These are phyloP conservation scores for Eleusine indica DNA, from an alignment of 176 grass and related monocot genomes.

Conservation along the genomic window DNA sequence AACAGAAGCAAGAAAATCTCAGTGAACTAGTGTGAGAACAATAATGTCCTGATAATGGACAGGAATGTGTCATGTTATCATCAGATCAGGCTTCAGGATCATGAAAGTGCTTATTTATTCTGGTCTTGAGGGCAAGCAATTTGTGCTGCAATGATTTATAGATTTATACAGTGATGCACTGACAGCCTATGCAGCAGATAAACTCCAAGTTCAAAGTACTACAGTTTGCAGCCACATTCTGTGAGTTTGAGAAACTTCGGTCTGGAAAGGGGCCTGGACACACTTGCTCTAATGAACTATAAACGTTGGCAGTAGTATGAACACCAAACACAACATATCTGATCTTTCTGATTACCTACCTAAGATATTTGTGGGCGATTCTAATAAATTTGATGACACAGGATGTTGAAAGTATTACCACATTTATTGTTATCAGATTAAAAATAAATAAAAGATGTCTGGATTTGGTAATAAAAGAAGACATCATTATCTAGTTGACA, in stretches of 20 bases:
- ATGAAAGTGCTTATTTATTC: not conserved
- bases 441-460: not conserved
- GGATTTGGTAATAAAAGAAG: not conserved
- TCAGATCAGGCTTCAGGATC: not conserved
- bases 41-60: not conserved
- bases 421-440: not conserved
- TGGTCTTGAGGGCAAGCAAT: not conserved
- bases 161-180: not conserved
- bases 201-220: not conserved
- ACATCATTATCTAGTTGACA: conserved; percentile 2
- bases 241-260: not conserved
- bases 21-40: conserved; percentile 24
- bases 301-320: not conserved
- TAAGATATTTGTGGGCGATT: not conserved
- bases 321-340: not conserved
- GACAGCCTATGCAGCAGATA: not conserved
- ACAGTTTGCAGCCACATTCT: not conserved
- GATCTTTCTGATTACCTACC: not conserved
- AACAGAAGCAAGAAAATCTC: conserved; percentile 25
- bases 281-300: not conserved
- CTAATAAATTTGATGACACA: not conserved
- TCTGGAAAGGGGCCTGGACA: not conserved
- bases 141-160: not conserved
- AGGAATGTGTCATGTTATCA: conserved; percentile 9
- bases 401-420: not conserved